These are phyloP conservation scores for Lonicera japonica DNA, from an alignment of 129 eudicot species.

Conservation along the genomic window DNA sequence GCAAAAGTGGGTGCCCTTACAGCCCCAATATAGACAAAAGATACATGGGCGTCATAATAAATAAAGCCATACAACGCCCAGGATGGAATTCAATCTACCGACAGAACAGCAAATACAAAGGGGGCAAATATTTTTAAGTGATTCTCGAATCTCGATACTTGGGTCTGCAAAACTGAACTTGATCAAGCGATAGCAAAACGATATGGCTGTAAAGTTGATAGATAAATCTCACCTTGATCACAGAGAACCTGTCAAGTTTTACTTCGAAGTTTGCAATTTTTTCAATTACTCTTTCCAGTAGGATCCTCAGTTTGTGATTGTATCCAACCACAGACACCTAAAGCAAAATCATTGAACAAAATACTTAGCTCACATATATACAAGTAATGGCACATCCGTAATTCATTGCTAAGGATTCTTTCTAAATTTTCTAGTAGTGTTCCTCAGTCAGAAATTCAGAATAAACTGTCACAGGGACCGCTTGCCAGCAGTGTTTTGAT, in stretches of 20 bases:
- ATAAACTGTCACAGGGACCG: no score
- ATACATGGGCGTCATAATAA: neutral
- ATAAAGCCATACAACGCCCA: neutral
- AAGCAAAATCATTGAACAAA: conserved; percentile 5
- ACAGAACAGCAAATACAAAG: neutral
- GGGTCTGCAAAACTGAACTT: neutral
- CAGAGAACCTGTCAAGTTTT: conserved; percentile 80
- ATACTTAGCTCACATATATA: conserved; percentile 6
- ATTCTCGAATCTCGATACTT: neutral
- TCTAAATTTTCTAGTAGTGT: no score
- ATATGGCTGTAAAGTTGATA: conserved; percentile 2
- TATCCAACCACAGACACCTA: conserved; percentile 88
- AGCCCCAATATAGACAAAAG: no score
- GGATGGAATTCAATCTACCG: neutral
- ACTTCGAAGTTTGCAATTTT: conserved; percentile 83
- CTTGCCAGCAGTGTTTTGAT: no score
- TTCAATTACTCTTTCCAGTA: conserved; percentile 67
- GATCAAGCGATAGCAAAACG: neutral
- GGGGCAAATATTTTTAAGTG: neutral
- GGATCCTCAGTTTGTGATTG: conserved; percentile 73
- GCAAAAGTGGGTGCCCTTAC: no score
- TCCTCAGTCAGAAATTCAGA: no score
- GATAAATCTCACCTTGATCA: conserved; percentile 65
- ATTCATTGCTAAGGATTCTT: neutral
- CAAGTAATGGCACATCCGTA: neutral